Conservation (phyloP, 495 filamentous ascomycete genomes). For the Talaromyces trachyspermus region DNA sequence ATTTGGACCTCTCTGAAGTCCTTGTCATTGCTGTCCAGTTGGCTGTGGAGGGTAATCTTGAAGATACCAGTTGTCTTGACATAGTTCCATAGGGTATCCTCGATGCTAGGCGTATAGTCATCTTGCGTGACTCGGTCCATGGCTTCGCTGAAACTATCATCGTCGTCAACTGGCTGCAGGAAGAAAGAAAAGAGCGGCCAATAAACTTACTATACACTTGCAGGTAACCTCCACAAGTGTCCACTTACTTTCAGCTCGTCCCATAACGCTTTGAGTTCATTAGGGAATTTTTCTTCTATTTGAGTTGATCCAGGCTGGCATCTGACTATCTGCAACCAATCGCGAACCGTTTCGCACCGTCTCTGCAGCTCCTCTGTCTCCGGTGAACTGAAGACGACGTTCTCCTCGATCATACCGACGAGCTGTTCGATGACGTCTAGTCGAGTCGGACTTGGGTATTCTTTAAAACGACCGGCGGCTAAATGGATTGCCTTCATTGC, state of each 20-base stretch:
- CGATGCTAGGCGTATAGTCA: background rate
- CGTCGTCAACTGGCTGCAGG: background rate
- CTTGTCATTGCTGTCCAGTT: background rate
- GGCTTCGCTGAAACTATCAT: background rate
- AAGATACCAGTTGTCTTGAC: background rate
- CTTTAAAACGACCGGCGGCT: background rate
- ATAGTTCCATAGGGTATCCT: background rate
- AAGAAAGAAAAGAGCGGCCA: background rate
- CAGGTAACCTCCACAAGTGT: background rate
- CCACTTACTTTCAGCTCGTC: background rate
- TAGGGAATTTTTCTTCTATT: background rate
- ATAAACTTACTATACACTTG: background rate
- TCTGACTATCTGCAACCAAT: no score
- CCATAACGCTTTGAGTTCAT: background rate
- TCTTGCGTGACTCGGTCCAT: background rate
- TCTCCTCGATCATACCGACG: background rate
- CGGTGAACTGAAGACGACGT: background rate
- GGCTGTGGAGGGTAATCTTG: no score
- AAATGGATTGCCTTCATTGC: background rate
- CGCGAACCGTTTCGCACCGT: background rate
- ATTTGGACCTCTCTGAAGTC: background rate
- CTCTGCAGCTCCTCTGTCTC: background rate
- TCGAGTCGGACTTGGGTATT: background rate
- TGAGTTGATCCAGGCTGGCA: background rate
- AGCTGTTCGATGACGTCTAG: background rate